Evolutionary conservation across 768 basidiomycete species (phyloP).

Genomic region (Naganishia antarctica): DNA sequence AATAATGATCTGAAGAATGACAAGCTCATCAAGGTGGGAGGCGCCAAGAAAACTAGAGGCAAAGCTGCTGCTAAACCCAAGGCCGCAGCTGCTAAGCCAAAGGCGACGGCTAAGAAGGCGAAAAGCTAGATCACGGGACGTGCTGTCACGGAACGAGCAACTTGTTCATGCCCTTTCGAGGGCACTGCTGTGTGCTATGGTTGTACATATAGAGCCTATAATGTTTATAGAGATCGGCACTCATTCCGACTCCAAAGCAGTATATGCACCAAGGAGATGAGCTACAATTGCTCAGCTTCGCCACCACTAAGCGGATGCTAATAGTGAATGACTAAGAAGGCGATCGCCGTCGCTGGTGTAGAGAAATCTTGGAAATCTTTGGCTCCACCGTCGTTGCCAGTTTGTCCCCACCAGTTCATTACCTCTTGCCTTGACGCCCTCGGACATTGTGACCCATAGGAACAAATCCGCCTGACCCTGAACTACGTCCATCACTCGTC

Average conservation of each 20-base stretch:
- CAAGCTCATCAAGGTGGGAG: conserved; percentile 59
- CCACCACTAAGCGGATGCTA: conserved; percentile 15
- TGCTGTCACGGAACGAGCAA: no score
- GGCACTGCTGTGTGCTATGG: no score
- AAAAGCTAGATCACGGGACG: not conserved
- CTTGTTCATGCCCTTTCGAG: no score
- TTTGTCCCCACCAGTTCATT: no score
- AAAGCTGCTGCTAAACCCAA: conserved; percentile 36
- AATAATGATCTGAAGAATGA: conserved; percentile 53
- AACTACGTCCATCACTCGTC: not conserved
- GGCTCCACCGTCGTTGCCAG: no score
- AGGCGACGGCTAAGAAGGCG: conserved; percentile 17
- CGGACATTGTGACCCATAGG: no score
- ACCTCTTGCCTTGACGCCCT: no score
- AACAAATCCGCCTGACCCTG: no score
- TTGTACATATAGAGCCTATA: no score
- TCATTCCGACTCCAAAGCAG: no score
- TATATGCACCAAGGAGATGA: conserved; percentile 3
- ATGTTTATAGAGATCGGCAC: not conserved
- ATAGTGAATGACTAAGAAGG: conserved; percentile 13
- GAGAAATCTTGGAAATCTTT: not conserved
- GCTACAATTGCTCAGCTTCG: not conserved
- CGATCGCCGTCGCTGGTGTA: conserved; percentile 2
- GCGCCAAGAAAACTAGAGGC: conserved; percentile 47
- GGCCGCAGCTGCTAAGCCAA: conserved; percentile 4